Percentiles rank a stretch among this genome's conserved stretches.
Evolutionary conservation across 2,329 filamentous ascomycete genomes (phyloP).

Genomic region (Monilinia fructigena): DNA sequence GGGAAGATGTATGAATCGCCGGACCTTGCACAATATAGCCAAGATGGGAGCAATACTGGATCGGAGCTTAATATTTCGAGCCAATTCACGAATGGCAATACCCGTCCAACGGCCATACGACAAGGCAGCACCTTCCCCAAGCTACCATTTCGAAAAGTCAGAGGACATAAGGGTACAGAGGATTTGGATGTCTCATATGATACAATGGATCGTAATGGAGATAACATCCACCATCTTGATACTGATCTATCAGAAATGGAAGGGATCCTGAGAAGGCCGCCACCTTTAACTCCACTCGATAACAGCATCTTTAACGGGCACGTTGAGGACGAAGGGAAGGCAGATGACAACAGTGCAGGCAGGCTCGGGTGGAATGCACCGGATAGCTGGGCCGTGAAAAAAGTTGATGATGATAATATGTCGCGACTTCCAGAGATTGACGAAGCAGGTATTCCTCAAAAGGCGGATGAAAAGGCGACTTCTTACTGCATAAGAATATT

Average conservation of each 20-base stretch:
- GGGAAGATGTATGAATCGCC: conserved; percentile 32
- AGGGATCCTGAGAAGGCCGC: conserved; percentile 75
- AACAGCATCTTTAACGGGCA: conserved; percentile 48
- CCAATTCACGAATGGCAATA: conserved; percentile 28
- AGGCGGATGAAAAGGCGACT: conserved; percentile 69
- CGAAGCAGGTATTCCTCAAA: conserved; percentile 64
- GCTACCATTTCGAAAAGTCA: conserved; percentile 61
- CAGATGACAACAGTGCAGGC: conserved; percentile 34
- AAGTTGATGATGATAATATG: conserved; percentile 63
- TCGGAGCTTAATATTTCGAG: conserved; percentile 34
- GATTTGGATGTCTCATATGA: conserved; percentile 54
- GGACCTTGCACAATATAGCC: conserved; percentile 36
- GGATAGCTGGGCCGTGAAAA: conserved; percentile 93
- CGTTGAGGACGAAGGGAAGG: conserved; percentile 45
- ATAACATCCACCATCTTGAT: conserved; percentile 68
- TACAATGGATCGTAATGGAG: conserved; percentile 28
- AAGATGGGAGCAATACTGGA: conserved; percentile 36
- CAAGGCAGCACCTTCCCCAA: conserved; percentile 46
- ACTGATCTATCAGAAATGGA: conserved; percentile 89
- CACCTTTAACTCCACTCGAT: conserved; percentile 69
- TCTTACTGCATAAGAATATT: conserved; percentile 95
- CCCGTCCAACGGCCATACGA: conserved; percentile 26
- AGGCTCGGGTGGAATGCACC: conserved; percentile 81
- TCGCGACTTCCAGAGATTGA: conserved; percentile 60
- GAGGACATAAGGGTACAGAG: conserved; percentile 49